phyloP scores from a whole-genome alignment of 345 rosid genomes.

The Bretschneidera sinensis region DNA sequence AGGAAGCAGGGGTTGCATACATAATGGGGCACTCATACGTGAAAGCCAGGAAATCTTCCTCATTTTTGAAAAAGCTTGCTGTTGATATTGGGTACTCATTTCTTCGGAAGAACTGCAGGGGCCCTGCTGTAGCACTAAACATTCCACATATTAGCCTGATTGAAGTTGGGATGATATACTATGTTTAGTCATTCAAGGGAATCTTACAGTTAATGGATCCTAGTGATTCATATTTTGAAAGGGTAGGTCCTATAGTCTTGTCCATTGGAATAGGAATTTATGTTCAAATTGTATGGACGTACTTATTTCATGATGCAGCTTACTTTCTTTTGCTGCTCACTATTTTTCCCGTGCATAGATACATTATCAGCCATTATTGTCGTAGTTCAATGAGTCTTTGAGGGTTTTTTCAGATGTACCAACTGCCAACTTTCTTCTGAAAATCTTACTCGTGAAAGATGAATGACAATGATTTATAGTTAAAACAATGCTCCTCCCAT shows the following conservation, averaged over 20 bases:
- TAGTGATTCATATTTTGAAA: neutral
- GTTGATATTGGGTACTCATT: conserved; percentile 82
- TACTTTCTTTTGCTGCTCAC: neutral
- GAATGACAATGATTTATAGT: no score
- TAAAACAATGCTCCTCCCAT: no score
- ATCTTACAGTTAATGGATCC: neutral
- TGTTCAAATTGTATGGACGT: no score
- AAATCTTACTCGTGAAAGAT: no score
- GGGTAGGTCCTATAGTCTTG: neutral
- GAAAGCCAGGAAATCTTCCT: conserved; percentile 69
- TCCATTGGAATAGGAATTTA: no score
- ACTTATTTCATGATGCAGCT: no score
- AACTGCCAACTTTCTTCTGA: no score
- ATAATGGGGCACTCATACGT: conserved; percentile 89
- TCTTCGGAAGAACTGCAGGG: conserved; percentile 92
- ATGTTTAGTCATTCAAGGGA: conserved; percentile 39
- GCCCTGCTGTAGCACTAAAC: conserved; percentile 82
- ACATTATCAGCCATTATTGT: neutral
- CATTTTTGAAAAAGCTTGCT: conserved; percentile 62
- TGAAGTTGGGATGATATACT: conserved; percentile 94
- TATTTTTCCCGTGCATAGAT: no score
- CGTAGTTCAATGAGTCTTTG: neutral
- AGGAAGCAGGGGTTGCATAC: conserved; percentile 86
- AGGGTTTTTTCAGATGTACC: no score
- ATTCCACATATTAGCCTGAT: conserved; percentile 91